These are phyloP conservation scores for Phytophthora hibernalis DNA, from an alignment of 352 stramenopile species.

Conservation along the genomic window DNA sequence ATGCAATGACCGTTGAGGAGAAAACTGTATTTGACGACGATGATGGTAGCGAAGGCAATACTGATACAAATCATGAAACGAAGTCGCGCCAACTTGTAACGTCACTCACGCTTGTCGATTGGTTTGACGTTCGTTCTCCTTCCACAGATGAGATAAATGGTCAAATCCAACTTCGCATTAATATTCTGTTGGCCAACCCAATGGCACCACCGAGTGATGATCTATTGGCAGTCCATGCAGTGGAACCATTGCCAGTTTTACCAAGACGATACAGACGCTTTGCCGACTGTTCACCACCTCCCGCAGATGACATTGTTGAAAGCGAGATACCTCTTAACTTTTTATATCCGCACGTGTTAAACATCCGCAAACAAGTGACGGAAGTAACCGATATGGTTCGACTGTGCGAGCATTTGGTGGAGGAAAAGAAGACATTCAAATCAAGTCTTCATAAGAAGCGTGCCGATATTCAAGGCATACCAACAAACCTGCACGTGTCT, in stretches of 20 bases:
- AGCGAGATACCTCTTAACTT: conserved; percentile 75
- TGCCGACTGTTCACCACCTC: conserved; percentile 52
- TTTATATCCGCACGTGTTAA: conserved; percentile 75
- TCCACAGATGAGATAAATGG: conserved; percentile 67
- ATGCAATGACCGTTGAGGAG: conserved; percentile 70
- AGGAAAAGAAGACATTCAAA: conserved; percentile 86
- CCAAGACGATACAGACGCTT: conserved; percentile 44
- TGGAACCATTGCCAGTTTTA: conserved; percentile 24
- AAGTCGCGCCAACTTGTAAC: conserved; percentile 55
- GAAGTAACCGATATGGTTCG: conserved; percentile 77
- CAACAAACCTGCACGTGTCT: conserved; percentile 86
- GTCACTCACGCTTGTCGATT: conserved; percentile 77
- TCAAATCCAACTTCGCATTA: conserved; percentile 78
- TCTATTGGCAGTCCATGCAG: conserved; percentile 12
- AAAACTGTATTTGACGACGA: conserved; percentile 53
- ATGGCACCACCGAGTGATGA: conserved; percentile 33
- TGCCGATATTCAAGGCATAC: conserved; percentile 80
- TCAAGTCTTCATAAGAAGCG: conserved; percentile 85
- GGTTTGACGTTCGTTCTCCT: conserved; percentile 76
- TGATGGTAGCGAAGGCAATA: conserved; percentile 27
- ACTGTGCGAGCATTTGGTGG: conserved; percentile 64
- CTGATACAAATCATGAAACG: conserved; percentile 12
- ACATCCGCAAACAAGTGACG: conserved; percentile 67
- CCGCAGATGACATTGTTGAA: conserved; percentile 52
- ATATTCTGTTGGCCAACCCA: conserved; percentile 74